These are phyloP conservation scores for Musa schizocarpa DNA, from an alignment of 176 grass and related monocot genomes.

Conservation along the genomic window DNA sequence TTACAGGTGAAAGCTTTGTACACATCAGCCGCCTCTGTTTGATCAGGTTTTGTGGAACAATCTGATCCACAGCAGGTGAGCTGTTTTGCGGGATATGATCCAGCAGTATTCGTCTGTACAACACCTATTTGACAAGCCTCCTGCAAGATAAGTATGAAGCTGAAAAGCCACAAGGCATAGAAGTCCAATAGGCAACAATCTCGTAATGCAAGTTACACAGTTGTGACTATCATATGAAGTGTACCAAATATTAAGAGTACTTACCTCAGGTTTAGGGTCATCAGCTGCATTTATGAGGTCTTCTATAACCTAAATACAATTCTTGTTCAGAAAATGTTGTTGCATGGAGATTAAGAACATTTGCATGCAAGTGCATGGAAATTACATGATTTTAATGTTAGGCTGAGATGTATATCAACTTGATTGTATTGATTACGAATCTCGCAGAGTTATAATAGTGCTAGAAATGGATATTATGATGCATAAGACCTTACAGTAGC, in stretches of 20 bases:
- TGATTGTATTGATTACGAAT: not conserved
- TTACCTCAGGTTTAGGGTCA: conserved; percentile 33
- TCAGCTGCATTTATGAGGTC: conserved; percentile 17
- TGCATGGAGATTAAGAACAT: not conserved
- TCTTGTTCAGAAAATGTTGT: conserved; percentile 20
- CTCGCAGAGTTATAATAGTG: not conserved
- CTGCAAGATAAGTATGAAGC: conserved; percentile 24
- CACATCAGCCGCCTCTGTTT: conserved; percentile 26
- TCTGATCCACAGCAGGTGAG: conserved; percentile 20
- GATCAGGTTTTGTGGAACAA: conserved; percentile 35
- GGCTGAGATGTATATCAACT: not conserved
- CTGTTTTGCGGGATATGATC: conserved; percentile 22
- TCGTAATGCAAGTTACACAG: not conserved
- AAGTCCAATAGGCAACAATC: not conserved
- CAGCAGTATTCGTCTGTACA: conserved; percentile 26
- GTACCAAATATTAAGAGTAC: conserved; percentile 12
- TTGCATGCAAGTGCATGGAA: not conserved
- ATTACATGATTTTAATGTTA: too few relatives aligned
- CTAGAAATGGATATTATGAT: not conserved
- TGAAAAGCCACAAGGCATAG: not conserved
- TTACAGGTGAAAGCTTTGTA: conserved; percentile 31
- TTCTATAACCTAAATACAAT: conserved; percentile 33
- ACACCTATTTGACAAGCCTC: conserved; percentile 19
- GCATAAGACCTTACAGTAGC: not conserved
- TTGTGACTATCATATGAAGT: not conserved